phyloP scores from a whole-genome alignment of 2,329 filamentous ascomycete genomes.

The Xylariomycetidae sp. region DNA sequence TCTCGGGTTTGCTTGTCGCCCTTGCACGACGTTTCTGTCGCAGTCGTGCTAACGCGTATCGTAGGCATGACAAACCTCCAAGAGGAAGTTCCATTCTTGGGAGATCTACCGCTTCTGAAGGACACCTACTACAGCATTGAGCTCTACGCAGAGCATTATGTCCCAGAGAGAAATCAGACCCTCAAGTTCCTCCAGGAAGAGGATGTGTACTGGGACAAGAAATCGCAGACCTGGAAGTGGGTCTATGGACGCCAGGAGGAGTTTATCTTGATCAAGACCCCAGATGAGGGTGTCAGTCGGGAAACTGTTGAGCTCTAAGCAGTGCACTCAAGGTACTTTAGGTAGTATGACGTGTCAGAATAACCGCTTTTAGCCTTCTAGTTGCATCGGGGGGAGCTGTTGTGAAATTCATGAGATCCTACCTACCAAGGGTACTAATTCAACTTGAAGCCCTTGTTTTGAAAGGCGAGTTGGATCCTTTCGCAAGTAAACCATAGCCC shows the following conservation, averaged over 20 bases:
- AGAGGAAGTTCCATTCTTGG: conserved; percentile 38
- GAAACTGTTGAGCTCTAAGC: conserved; percentile 13
- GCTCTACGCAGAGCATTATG: conserved; percentile 40
- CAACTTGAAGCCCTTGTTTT: too few relatives aligned
- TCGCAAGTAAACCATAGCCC: too few relatives aligned
- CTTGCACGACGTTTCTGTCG: too few relatives aligned
- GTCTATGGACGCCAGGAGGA: conserved; percentile 41
- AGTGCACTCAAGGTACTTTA: background rate
- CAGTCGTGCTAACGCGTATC: conserved; percentile 1
- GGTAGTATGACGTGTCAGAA: background rate
- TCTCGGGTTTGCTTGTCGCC: too few relatives aligned
- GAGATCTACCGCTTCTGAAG: conserved; percentile 38
- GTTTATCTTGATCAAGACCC: conserved; percentile 32
- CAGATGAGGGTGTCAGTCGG: conserved; percentile 7
- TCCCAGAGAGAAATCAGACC: conserved; percentile 37
- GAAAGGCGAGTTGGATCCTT: too few relatives aligned
- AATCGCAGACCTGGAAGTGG: conserved; percentile 38
- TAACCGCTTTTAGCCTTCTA: background rate
- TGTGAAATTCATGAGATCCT: too few relatives aligned
- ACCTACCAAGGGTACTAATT: too few relatives aligned
- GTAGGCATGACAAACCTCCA: conserved; percentile 47
- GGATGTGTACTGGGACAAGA: conserved; percentile 41
- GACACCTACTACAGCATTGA: conserved; percentile 46
- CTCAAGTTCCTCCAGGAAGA: conserved; percentile 43
- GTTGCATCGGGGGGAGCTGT: too few relatives aligned